phyloP scores from a whole-genome alignment of 495 filamentous ascomycete genomes.

The Penicillium soppii region DNA sequence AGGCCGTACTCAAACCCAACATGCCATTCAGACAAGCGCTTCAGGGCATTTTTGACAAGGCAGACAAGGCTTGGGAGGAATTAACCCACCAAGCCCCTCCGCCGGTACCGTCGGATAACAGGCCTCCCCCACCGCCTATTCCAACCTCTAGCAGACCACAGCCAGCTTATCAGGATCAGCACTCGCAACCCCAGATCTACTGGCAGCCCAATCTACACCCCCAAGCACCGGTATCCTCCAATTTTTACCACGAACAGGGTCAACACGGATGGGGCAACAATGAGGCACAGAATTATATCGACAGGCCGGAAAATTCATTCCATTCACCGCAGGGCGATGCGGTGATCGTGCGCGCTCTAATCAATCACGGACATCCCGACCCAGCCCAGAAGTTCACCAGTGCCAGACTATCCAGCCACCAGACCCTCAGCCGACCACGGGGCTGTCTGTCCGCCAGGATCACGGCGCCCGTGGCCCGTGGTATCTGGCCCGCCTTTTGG shows the following conservation, averaged over 20 bases:
- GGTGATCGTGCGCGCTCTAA: constrained; percentile 27
- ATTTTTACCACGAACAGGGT: constrained; percentile 25
- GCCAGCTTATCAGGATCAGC: constrained; percentile 22
- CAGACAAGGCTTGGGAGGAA: constrained; percentile 27
- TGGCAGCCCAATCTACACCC: constrained; percentile 27
- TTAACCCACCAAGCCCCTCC: constrained; percentile 13
- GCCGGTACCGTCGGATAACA: constrained; percentile 17
- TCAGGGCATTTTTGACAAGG: constrained; percentile 26
- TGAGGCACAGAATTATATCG: constrained; percentile 28
- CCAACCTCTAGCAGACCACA: constrained; percentile 26
- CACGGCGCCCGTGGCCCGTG: constrained; percentile 23
- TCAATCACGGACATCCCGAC: constrained; percentile 26
- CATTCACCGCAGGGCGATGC: constrained; percentile 29
- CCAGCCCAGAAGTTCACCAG: constrained; percentile 27
- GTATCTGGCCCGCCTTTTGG: constrained; percentile 34
- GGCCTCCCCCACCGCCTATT: constrained; percentile 25
- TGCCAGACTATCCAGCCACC: constrained; percentile 25
- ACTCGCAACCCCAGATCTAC: constrained; percentile 28
- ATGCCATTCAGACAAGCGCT: constrained; percentile 31
- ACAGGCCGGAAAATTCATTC: constrained; percentile 29
- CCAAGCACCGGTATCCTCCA: constrained; percentile 23
- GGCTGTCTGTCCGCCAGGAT: constrained; percentile 31
- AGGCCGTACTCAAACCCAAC: constrained; percentile 15
- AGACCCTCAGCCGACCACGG: constrained; percentile 24
- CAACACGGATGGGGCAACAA: constrained; percentile 32